Evolutionary conservation across 2,329 filamentous ascomycete genomes (phyloP).

Genomic region (Pseudogymnoascus sp.): DNA sequence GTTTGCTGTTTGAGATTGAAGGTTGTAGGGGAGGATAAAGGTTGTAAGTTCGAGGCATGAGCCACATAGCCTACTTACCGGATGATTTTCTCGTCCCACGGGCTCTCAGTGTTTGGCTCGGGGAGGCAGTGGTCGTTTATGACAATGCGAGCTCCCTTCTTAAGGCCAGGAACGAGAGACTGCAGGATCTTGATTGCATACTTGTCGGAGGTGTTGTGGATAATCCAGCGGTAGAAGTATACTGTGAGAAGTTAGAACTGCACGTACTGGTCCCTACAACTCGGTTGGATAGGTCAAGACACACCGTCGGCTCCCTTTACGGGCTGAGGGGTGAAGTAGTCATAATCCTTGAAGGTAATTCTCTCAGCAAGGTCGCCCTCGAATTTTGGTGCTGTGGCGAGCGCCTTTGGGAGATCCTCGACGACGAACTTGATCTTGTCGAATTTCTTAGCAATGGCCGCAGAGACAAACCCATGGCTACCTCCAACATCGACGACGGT

Average conservation of each 20-base stretch:
- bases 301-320: constrained; percentile 40
- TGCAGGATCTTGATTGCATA: constrained; percentile 36
- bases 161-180: constrained; percentile 46
- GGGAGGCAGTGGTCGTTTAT: constrained; percentile 41
- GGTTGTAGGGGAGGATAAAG: neutral
- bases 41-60: neutral
- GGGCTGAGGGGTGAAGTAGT: constrained; percentile 40
- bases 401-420: constrained; percentile 43
- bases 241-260: constrained; percentile 16
- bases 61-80: neutral
- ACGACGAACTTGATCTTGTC: constrained; percentile 48
- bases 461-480: constrained; percentile 49
- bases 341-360: constrained; percentile 30
- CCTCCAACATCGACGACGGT: constrained; percentile 54
- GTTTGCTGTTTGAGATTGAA: neutral
- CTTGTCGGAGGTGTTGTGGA: constrained; percentile 42
- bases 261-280: neutral
- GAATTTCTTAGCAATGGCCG: constrained; percentile 46
- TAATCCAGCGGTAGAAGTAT: constrained; percentile 40
- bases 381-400: constrained; percentile 40
- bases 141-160: constrained; percentile 41
- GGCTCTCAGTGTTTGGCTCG: constrained; percentile 32
- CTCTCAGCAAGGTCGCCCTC: constrained; percentile 28
- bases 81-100: constrained; percentile 42
- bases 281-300: constrained; percentile 8